Percentiles rank a stretch among this genome's conserved stretches.
Evolutionary conservation across 306 rosid genomes (phyloP).

Genomic region (cucumber (Cucumis sativus)): DNA sequence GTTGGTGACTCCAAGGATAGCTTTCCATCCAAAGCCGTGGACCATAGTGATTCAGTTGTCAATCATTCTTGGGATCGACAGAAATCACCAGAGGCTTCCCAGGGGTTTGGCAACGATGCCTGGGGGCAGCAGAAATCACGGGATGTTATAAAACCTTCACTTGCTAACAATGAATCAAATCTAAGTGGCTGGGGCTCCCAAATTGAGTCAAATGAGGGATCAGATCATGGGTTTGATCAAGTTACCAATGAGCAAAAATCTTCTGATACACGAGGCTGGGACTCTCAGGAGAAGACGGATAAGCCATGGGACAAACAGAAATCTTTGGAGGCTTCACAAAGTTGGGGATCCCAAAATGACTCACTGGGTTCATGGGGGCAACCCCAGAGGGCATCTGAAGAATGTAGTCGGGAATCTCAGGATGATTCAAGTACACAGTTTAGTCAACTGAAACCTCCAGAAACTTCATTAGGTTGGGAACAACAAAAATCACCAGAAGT

Average conservation of each 20-base stretch:
- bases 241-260: not conserved
- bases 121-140: not conserved
- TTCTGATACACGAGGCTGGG: conserved; percentile 8
- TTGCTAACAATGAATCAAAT: not conserved
- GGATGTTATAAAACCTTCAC: conserved; percentile 1
- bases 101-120: conserved; percentile 13
- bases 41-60: conserved; percentile 11
- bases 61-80: conserved; percentile 33
- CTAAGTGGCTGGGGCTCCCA: conserved; percentile 1
- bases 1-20: conserved; percentile 9
- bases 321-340: not conserved
- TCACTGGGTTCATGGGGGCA: not conserved
- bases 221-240: not conserved
- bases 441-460: conserved; percentile 1
- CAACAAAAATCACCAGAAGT: conserved; percentile 17
- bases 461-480: conserved; percentile 15
- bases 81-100: conserved; percentile 20
- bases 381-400: conserved; percentile 1
- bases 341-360: conserved; percentile 11
- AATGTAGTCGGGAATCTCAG: not conserved
- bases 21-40: conserved; percentile 7
- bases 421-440: not conserved
- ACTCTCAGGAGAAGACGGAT: conserved; percentile 5
- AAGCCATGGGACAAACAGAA: conserved; percentile 8
- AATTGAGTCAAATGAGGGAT: not conserved